phyloP scores from a whole-genome alignment of 306 rosid genomes.

The Prunus dulcis region DNA sequence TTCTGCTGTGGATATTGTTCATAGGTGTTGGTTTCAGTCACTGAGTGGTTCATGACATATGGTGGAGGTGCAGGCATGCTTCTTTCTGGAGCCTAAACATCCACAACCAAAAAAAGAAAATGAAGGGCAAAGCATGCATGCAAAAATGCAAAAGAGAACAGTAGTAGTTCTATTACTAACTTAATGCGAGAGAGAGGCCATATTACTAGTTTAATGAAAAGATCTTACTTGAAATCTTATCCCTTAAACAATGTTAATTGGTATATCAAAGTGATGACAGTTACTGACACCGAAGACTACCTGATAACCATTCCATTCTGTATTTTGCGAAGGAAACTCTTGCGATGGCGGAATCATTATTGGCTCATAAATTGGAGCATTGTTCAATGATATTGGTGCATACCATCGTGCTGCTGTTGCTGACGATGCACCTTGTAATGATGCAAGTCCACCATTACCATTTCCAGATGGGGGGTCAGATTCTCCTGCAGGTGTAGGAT shows the following conservation, averaged over 20 bases:
- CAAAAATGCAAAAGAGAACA: neutral
- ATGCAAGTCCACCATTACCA: conserved; percentile 51
- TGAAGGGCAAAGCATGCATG: neutral
- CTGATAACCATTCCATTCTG: conserved; percentile 90
- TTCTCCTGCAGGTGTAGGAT: conserved; percentile 69
- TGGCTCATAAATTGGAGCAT: conserved; percentile 63
- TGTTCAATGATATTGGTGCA: conserved; percentile 58
- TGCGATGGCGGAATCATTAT: conserved; percentile 51
- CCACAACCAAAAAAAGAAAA: neutral
- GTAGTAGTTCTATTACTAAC: neutral
- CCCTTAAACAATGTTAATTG: neutral
- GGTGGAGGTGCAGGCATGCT: conserved; percentile 54
- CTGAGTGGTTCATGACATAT: conserved; percentile 48
- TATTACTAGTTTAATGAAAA: neutral
- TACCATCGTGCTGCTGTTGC: conserved; percentile 64
- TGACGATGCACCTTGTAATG: conserved; percentile 56
- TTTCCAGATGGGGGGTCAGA: conserved; percentile 46
- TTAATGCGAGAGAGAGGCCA: too few relatives aligned
- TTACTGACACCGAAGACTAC: conserved; percentile 26
- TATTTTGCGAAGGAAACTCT: conserved; percentile 48
- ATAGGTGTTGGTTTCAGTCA: conserved; percentile 51
- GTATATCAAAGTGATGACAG: neutral
- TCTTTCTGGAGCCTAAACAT: conserved; percentile 66
- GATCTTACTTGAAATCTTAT: neutral
- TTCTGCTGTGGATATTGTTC: conserved; percentile 45